Evolutionary conservation across 2,329 filamentous ascomycete species (phyloP).

Genomic region (Byssothecium circinans): DNA sequence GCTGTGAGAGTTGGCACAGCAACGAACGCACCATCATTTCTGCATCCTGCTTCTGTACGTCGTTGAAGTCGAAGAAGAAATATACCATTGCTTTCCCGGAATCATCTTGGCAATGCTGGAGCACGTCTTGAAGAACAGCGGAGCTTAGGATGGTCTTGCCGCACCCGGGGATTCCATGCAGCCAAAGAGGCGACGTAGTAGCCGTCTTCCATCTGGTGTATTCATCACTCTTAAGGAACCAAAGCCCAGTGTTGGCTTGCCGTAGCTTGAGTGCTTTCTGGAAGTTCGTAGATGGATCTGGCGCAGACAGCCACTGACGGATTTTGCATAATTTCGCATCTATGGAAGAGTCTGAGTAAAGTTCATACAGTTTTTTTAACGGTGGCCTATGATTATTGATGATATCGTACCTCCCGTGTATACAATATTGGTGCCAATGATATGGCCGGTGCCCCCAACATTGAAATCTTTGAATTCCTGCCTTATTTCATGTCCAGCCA

Average conservation of each 20-base stretch:
- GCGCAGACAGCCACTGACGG: constrained; percentile 36
- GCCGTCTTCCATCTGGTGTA: constrained; percentile 38
- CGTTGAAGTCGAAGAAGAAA: constrained; percentile 44
- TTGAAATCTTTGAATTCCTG: too few relatives aligned
- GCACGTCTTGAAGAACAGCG: constrained; percentile 38
- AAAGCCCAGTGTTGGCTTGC: constrained; percentile 38
- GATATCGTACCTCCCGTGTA: too few relatives aligned
- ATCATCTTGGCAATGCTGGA: constrained; percentile 16
- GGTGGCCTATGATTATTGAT: too few relatives aligned
- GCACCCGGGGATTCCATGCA: constrained; percentile 47
- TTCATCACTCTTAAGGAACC: constrained; percentile 34
- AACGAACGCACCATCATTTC: constrained; percentile 44
- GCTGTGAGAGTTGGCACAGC: constrained; percentile 38
- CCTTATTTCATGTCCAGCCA: too few relatives aligned
- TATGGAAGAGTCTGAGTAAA: too few relatives aligned
- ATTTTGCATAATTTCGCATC: constrained; percentile 17
- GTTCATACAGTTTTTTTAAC: too few relatives aligned
- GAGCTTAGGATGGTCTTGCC: constrained; percentile 49
- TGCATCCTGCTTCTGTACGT: constrained; percentile 39
- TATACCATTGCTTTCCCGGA: constrained; percentile 16
- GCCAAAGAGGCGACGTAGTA: constrained; percentile 39
- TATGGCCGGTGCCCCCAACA: too few relatives aligned
- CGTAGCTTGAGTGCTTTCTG: constrained; percentile 34
- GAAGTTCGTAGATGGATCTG: constrained; percentile 42
- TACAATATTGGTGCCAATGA: too few relatives aligned